phyloP scores from a whole-genome alignment of 2,329 filamentous ascomycete species.

The Akanthomyces dipterigenus region DNA sequence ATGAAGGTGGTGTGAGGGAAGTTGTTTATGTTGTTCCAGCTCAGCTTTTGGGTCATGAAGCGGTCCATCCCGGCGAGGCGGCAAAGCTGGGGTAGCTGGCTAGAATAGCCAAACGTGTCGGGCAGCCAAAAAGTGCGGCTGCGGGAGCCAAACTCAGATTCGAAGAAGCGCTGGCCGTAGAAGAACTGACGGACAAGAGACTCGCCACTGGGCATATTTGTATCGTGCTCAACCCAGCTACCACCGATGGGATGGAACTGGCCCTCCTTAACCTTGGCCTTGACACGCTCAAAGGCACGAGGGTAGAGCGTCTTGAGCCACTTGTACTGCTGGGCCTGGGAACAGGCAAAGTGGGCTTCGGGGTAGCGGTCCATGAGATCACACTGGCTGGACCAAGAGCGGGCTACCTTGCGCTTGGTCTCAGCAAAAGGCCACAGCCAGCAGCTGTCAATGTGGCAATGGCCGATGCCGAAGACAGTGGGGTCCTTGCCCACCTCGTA shows the following conservation, averaged over 20 bases:
- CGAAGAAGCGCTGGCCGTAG: slow-evolving; percentile 91
- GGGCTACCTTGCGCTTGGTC: slow-evolving; percentile 91
- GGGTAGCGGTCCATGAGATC: slow-evolving; percentile 92
- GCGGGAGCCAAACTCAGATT: slow-evolving; percentile 83
- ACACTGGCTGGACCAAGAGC: slow-evolving; percentile 96
- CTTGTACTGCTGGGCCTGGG: slow-evolving; percentile 95
- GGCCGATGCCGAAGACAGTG: slow-evolving; percentile 81
- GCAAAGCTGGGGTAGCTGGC: slow-evolving; percentile 88
- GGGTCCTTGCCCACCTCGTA: slow-evolving; percentile 70
- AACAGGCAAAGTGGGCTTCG: slow-evolving; percentile 86
- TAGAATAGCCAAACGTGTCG: slow-evolving; percentile 96
- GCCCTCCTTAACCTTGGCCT: slow-evolving; percentile 81
- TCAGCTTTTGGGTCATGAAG: slow-evolving; percentile 97
- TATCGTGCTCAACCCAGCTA: slow-evolving; percentile 98
- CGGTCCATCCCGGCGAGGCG: slow-evolving; percentile 91
- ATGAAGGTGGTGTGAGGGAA: slow-evolving; percentile 99
- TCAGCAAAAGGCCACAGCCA: slow-evolving; percentile 99
- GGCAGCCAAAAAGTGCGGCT: slow-evolving; percentile 95
- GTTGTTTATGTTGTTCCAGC: slow-evolving; percentile 99
- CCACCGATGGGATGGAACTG: slow-evolving; percentile 93
- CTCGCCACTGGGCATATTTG: slow-evolving; percentile 93
- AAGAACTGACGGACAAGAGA: slow-evolving; percentile 90
- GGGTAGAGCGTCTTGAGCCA: slow-evolving; percentile 92
- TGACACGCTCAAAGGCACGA: slow-evolving; percentile 81
- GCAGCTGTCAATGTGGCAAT: slow-evolving; percentile 97